Base-by-base conservation (phyloP, 106 monocot genomes). In the Triglochin maritima region DNA sequence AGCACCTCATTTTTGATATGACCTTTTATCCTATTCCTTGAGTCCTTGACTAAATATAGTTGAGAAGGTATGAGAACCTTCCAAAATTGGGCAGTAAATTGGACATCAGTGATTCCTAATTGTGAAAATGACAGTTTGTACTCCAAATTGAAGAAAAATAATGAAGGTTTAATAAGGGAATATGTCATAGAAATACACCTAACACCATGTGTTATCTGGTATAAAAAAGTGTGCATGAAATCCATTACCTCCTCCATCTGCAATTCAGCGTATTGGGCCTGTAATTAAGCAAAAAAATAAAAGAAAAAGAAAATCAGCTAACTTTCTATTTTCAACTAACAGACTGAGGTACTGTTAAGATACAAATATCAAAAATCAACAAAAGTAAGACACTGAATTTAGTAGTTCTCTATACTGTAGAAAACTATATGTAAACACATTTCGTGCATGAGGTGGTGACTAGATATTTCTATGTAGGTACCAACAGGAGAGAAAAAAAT, bases 191-290 rank as follows among this genome's bases (percentile, higher is more conserved):
- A 29, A 0, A 29, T 29, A 29, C 29, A 57, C n/a, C 57, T 57
- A 6, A 57, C 15, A 57, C n/a, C 17, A 57, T 6, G 13, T 13
- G 6, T 61, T 61, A 15, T 52, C 16, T n/a, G 46, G 5, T n/a
- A 65, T 65, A 48, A 14, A 47, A 65, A 65, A 48, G 11, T 46
- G 13, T n/a, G 49, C 13, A 9, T 49, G 51, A 69, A 50, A 56
- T 50, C 8, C 17, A 12, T 73, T 78, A 90, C 86, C 86, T 90
- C 89, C 56, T 79, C 60, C 17, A 66, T 79, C 79, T 57, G 74
- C 60, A 90, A 72, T 62, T 79, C 81, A 58, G 47, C 15, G 68
- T 82, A 78, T 71, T 82, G 76, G 68, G 72, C 81, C 90, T 87
- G 87, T 47, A 76, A 67, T 42, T 59, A 66, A 66, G 9, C 10